These are phyloP conservation scores for Penicillium herquei DNA, from an alignment of 495 filamentous ascomycete genomes.

Conservation along the genomic window DNA sequence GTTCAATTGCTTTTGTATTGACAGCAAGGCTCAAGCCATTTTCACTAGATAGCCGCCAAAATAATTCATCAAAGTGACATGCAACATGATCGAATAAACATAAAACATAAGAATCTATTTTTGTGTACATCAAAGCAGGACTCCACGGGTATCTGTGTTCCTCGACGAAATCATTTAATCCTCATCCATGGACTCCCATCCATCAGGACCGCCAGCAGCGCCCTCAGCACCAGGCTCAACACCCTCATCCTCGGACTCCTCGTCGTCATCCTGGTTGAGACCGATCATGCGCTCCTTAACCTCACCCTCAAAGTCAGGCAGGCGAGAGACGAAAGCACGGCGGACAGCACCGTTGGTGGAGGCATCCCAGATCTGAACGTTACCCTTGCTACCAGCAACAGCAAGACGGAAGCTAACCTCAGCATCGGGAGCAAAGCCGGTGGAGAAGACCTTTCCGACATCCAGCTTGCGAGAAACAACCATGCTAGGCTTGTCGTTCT, in stretches of 20 bases:
- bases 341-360: constrained; percentile 91
- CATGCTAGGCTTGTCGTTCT: constrained; percentile 72
- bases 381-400: constrained; percentile 91
- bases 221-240: constrained; percentile 52
- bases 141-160: constrained; percentile 27
- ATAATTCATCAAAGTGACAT: neutral
- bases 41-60: neutral
- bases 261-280: constrained; percentile 63
- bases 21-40: too few species aligned
- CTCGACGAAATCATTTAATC: constrained; percentile 41
- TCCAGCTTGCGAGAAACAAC: constrained; percentile 89
- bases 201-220: constrained; percentile 50
- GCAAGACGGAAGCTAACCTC: constrained; percentile 89
- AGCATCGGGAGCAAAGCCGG: constrained; percentile 80
- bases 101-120: constrained; percentile 24
- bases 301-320: constrained; percentile 57
- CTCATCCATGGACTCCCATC: constrained; percentile 92
- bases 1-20: too few species aligned
- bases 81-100: neutral
- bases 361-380: constrained; percentile 94
- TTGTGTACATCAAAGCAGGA: constrained; percentile 21
- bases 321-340: constrained; percentile 73
- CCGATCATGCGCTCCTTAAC: constrained; percentile 76
- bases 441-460: constrained; percentile 92
- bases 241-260: constrained; percentile 62